Evolutionary conservation across 352 stramenopile genomes (phyloP), one percentile per base, ranked within the genome.

Genomic region (Globisporangium carolinianum): DNA sequence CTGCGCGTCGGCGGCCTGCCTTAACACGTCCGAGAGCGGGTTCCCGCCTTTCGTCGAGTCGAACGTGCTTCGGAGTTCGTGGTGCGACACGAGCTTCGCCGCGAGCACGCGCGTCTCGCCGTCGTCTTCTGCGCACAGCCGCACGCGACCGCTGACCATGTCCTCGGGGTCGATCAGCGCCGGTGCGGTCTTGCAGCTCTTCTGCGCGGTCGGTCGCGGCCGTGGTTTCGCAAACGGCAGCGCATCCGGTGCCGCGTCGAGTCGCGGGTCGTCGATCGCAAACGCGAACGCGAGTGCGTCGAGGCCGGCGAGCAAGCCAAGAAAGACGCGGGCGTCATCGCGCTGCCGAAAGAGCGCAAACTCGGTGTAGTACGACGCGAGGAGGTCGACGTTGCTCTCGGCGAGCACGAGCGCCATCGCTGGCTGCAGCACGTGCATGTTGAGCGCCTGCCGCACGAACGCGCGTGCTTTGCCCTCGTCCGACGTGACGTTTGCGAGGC

Each of bases 161-260:
- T 91, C 84, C 49, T 94, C 79, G 0, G 84, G 80, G 47, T 91
- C 79, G 52, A 94, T 94, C 50, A 91, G 75, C 60, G 83, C 86
- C 4, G 80, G 81, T 14, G 77, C 75, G 18, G 69, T 57, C 51
- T 75, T 78, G 58, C 68, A 76, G 47, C 75, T 72, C 57, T 86
- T 89, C 36, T 70, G 73, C 0, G 73, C 64, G 47, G 65, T 69
- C 35, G 66, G 71, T 24, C 72, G 75, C 36, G 82, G 82, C 5
- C 88, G 65, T 4, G 78, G 79, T 17, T 73, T 81, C 47, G 71
- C 76, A 62, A 94, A 94, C n/a, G 83, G 83, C 55, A 91, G 66
- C 41, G 80, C 75, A 36, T 91, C 79, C 0, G 82, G 79, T 15
- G 66, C 59, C 11, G 72, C 55, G 56, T 94, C 84, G 5, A 94